phyloP scores from a whole-genome alignment of 169 alveolate species.

The Ichthyophthirius multifiliis region DNA sequence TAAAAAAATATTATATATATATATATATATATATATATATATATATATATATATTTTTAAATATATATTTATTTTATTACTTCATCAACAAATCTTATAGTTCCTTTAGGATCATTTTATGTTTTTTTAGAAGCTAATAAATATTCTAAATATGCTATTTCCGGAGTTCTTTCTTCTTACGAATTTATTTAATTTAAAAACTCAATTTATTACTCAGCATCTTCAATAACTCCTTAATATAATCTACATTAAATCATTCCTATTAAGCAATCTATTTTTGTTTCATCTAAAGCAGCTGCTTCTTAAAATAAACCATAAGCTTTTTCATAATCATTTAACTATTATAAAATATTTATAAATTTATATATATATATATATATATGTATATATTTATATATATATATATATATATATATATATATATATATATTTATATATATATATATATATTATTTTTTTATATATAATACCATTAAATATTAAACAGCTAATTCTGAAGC shows the following conservation, averaged over 20 bases:
- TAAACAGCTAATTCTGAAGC: slow-evolving; percentile 72
- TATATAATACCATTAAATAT: slow-evolving; percentile 27
- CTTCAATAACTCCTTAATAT: slow-evolving; percentile 73
- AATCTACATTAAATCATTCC: slow-evolving; percentile 82
- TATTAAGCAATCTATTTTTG: slow-evolving; percentile 49
- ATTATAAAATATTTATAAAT: neutral
- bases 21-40: neutral
- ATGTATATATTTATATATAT: neutral
- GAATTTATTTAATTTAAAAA: slow-evolving; percentile 67
- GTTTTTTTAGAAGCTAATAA: slow-evolving; percentile 58
- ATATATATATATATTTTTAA: too few relatives aligned
- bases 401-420: neutral
- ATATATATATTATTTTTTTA: neutral
- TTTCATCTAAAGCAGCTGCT: slow-evolving; percentile 80
- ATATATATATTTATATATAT: neutral
- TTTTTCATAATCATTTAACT: slow-evolving; percentile 67
- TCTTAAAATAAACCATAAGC: slow-evolving; percentile 70
- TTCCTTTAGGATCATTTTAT: slow-evolving; percentile 49
- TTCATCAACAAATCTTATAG: slow-evolving; percentile 59
- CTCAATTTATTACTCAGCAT: slow-evolving; percentile 80
- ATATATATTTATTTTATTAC: too few relatives aligned
- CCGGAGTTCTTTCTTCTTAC: slow-evolving; percentile 58
- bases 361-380: neutral
- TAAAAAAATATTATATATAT: neutral
- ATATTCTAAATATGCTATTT: slow-evolving; percentile 67